Evolutionary conservation across 2,329 filamentous ascomycete genomes (phyloP), one percentile per base, ranked within the genome.

Genomic region (Aspergillus uvarum): DNA sequence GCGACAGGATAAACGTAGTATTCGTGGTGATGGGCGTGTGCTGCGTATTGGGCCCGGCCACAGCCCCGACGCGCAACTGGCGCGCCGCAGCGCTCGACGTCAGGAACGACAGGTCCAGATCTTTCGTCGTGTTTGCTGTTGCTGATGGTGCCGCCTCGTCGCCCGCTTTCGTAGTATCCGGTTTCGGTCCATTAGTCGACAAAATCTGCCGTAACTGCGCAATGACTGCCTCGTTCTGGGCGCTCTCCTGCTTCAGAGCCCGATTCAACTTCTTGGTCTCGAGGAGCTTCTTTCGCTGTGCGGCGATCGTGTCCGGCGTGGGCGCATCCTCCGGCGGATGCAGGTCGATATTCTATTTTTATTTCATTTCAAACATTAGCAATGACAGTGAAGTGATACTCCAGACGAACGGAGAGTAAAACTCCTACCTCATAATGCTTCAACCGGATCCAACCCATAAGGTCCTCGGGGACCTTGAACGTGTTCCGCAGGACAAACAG

Each of bases 401-500:
- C 4, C 22, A 49, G 12, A 12, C 14, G 11, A 22, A 6, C 4
- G 16, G 53, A 47, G 7, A 14, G n/a, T 7, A 22, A 44, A 2
- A 32, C 4, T 55, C 72, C 31, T 71, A 87, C 91, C 74, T 92
- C 87, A 78, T 99, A 97, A 81, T 98, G 94, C 51, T 85, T 85
- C 64, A 99, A 80, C 56, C 89, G 82, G 65, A 98, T 88, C 86
- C 90, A 97, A 59, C 86, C 84, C 68, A 90, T 79, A 51, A 89
- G 81, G 63, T 94, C 90, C 29, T 88, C 85, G 52, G 85, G 85
- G 44, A 94, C 86, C 47, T 85, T 88, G 64, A 95, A 78, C 67
- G 93, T 90, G 72, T 97, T 97, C 65, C 92, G 83, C 80, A 99
- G 82, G 54, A 92, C 89, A 79, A 94, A 97, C 59, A 99, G 90